Base-by-base conservation (phyloP, 441 rosid genomes). In the Populus hybrid region DNA sequence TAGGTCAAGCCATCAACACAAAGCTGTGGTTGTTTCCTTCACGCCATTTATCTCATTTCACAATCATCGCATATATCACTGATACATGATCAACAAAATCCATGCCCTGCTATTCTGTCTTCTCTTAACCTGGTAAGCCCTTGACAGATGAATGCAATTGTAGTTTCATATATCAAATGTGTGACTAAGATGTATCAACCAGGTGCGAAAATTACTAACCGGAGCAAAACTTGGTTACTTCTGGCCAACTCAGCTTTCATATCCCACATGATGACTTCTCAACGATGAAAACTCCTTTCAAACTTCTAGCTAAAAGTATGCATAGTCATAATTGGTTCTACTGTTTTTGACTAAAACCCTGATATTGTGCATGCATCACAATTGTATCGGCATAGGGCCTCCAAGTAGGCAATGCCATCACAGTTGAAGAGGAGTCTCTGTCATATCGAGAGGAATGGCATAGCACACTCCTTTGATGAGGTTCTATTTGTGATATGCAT, bases 371-470 rank as follows among this genome's bases (percentile, higher is more conserved):
- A 18, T 6, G 61, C 61, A 6, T 16, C 31, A 38, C 68, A 78
- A 42, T 82, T 16, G 61, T 53, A 53, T 1, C 2, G 2, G 61
- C 21, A 53, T 6, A 53, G 61, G 61, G 61, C n/a, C 61, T 53
- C 21, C 61, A 53, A 53, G 9, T 5, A 53, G 21, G 75, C 50
- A 77, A 82, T 82, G 84, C 82, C 72, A 63, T 45, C 81, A 65
- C 56, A 64, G 78, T 80, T 70, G 87, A 83, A 67, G 83, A 38
- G 73, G 84, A 76, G 78, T 77, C 82, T 80, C 65, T 69, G 16
- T 75, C 76, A 81, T 78, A 67, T 10, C 74, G 20, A 24, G 76
- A 9, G 18, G 65, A 68, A 21, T 33, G 71, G 71, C 75, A 74
- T 38, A 79, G 84, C 36, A 77, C 71, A 67, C 59, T 78, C 71